phyloP scores from a whole-genome alignment of 1,139 yeast species.

The Candida sojae region DNA sequence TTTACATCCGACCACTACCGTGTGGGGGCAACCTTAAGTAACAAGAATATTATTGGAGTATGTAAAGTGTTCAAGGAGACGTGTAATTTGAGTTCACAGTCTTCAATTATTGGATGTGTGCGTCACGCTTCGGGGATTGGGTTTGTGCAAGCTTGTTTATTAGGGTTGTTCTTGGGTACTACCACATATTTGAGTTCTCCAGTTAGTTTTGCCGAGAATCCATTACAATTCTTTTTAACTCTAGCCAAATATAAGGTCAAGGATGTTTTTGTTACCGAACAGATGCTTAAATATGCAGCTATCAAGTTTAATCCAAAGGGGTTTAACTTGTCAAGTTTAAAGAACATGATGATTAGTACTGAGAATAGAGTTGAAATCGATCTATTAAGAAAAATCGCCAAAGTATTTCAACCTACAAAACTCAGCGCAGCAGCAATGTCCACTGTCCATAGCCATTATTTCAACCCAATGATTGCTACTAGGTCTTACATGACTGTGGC shows the following conservation, averaged over 20 bases:
- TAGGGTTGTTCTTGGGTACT: slow-evolving; percentile 87
- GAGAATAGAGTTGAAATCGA: slow-evolving; percentile 73
- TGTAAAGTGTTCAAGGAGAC: slow-evolving; percentile 93
- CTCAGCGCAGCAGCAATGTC: slow-evolving; percentile 72
- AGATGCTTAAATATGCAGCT: slow-evolving; percentile 78
- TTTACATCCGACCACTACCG: slow-evolving; percentile 76
- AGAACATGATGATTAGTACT: slow-evolving; percentile 83
- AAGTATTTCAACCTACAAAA: slow-evolving; percentile 64
- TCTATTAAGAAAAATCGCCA: slow-evolving; percentile 59
- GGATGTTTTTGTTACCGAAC: slow-evolving; percentile 84
- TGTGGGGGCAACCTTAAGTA: slow-evolving; percentile 65
- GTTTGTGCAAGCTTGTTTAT: slow-evolving; percentile 74
- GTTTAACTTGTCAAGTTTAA: slow-evolving; percentile 61
- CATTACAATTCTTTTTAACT: slow-evolving; percentile 70
- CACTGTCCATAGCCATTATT: slow-evolving; percentile 73
- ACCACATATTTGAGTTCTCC: slow-evolving; percentile 83
- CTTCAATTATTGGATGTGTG: slow-evolving; percentile 83
- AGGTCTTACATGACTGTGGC: slow-evolving; percentile 88
- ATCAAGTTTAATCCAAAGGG: slow-evolving; percentile 65
- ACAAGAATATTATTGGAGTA: slow-evolving; percentile 67
- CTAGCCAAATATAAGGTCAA: slow-evolving; percentile 79
- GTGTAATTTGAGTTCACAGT: slow-evolving; percentile 72
- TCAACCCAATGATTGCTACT: slow-evolving; percentile 83
- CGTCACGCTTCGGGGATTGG: slow-evolving; percentile 87
- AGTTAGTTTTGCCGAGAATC: slow-evolving; percentile 74